Evolutionary conservation across 2,329 filamentous ascomycete genomes (phyloP), one percentile per base, ranked within the genome.

Genomic region (Xylaria sp.): DNA sequence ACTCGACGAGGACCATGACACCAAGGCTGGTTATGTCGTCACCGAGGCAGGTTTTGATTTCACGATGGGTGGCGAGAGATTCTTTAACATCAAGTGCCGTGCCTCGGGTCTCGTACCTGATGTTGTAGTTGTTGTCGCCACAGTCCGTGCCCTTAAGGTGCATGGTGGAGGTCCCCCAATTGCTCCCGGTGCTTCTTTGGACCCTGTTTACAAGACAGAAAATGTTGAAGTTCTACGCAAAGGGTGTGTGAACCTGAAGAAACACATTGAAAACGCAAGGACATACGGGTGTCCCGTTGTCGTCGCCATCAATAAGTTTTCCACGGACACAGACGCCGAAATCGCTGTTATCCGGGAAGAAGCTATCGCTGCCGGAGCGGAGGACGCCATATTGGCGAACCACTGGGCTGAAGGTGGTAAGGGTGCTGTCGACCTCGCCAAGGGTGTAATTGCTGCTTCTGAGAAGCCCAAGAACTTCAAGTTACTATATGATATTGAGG

Each of bases 1-100:
- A 81, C 87, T 90, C 5, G 95, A 97, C 71, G 96, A 98, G 83
- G 88, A 96, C 74, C 88, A 94, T 76, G 84, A 89, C 57, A 84
- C 90, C 73, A 95, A 96, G 85, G 88, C 92, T 33, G 96, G 96
- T 10, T 98, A 96, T 75, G 95, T 97, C 25, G 90, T 99, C 42
- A 99, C 96, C 1, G 96, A 99, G 81, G 95, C 96, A 60, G 96
- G 96, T 10, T 99, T 99, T 80, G 96, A 99, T 81, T 99, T 99
- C 83, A 98, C 96, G 75, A 99, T 99, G 96, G 96, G 96, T 71
- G 96, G 96, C 70, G 96, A 99, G 86, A 92, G 96, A 59, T 99
- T 99, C 87, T 98, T 99, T 89, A 98, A 99, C 85, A 98, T 99
- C 86, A 99, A 99, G 86, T 98, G 96, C 83, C 92, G 96, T 67